Conservation (phyloP, 2,329 filamentous ascomycete species). For the Graphilbum fragrans region DNA sequence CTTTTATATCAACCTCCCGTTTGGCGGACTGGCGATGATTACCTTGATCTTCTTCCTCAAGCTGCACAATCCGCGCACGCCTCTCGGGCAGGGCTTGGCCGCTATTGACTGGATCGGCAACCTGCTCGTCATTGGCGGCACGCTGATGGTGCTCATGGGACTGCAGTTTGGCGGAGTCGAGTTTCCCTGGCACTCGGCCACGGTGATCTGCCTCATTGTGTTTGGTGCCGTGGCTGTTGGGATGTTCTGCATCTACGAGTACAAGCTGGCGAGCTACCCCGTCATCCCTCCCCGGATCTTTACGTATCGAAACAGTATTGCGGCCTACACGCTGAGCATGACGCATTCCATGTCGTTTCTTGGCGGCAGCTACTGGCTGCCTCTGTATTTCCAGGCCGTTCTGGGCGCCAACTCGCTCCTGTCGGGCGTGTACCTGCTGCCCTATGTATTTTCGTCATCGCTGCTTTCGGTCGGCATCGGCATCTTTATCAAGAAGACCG, state of each 20-base stretch:
- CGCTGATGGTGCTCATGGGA: constrained; percentile 38
- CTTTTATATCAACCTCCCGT: constrained; percentile 8
- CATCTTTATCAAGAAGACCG: constrained; percentile 11
- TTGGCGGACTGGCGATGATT: constrained; percentile 25
- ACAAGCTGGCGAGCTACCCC: constrained; percentile 60
- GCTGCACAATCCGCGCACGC: constrained; percentile 53
- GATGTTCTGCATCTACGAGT: constrained; percentile 62
- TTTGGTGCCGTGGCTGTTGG: constrained; percentile 24
- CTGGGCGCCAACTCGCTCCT: constrained; percentile 55
- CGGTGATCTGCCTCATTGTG: constrained; percentile 54
- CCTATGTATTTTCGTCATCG: constrained; percentile 20
- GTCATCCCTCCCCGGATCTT: constrained; percentile 67
- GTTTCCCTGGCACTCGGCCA: constrained; percentile 62
- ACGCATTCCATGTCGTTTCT: constrained; percentile 56
- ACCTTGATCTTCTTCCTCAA: constrained; percentile 51
- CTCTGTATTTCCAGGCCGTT: constrained; percentile 72
- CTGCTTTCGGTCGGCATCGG: constrained; percentile 24
- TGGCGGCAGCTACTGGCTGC: constrained; percentile 64
- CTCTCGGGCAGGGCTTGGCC: constrained; percentile 45
- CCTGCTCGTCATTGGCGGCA: not conserved
- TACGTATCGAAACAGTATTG: constrained; percentile 49
- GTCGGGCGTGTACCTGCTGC: constrained; percentile 43
- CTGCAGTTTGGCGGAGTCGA: constrained; percentile 70
- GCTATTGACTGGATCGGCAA: constrained; percentile 49
- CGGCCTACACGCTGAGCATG: constrained; percentile 61